A percentile compares a stretch with the other conserved stretches of the same genome.
These are phyloP conservation scores for Chaetomiaceae sp. DNA, from an alignment of 2,329 filamentous ascomycete species.

Conservation along the genomic window DNA sequence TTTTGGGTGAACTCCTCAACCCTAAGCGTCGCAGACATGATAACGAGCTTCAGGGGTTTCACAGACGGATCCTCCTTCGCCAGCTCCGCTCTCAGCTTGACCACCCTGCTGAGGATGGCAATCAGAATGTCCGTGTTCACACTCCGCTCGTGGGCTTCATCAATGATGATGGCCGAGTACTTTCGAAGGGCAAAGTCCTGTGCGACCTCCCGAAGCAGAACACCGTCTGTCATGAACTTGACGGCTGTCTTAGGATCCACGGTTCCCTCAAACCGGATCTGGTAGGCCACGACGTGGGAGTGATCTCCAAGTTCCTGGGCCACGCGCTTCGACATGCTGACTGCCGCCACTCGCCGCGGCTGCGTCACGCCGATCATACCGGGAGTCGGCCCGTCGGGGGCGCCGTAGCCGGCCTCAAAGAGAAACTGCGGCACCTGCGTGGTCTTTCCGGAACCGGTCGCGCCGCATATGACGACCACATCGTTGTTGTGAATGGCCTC, in stretches of 20 bases:
- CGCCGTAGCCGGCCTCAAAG: constrained; percentile 88
- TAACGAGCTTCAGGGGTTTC: constrained; percentile 82
- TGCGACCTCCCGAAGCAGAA: constrained; percentile 82
- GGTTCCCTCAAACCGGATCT: constrained; percentile 90
- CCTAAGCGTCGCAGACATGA: constrained; percentile 94
- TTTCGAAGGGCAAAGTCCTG: constrained; percentile 82
- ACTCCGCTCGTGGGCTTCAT: constrained; percentile 94
- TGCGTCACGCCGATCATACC: constrained; percentile 96
- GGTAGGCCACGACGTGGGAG: constrained; percentile 76
- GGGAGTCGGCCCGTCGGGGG: constrained; percentile 67
- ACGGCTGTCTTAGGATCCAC: constrained; percentile 74
- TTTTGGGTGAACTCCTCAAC: constrained; percentile 90
- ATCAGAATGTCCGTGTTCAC: constrained; percentile 98
- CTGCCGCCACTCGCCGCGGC: constrained; percentile 86
- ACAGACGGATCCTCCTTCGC: constrained; percentile 62
- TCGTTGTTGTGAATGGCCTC: constrained; percentile 92
- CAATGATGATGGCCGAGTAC: constrained; percentile 90
- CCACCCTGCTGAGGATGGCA: constrained; percentile 89
- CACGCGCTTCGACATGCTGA: constrained; percentile 94
- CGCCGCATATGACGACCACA: constrained; percentile 85
- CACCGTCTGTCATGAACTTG: constrained; percentile 99
- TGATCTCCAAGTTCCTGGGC: constrained; percentile 74
- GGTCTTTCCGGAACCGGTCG: constrained; percentile 95
- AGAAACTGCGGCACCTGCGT: constrained; percentile 96
- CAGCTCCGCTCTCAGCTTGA: constrained; percentile 73